These are phyloP conservation scores for Oryza nivara DNA, from an alignment of 176 grass and related monocot species.

Conservation along the genomic window DNA sequence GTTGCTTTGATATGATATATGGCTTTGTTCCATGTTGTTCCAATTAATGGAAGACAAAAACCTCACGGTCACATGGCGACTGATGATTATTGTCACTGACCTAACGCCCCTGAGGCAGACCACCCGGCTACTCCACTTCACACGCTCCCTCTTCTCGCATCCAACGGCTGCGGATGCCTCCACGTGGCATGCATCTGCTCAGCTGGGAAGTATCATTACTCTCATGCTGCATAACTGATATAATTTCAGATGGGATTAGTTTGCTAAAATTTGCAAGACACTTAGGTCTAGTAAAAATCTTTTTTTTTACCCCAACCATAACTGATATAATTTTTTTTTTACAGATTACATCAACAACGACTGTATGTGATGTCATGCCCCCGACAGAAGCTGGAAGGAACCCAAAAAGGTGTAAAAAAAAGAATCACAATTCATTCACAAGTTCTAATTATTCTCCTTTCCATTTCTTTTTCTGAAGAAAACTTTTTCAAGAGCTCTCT, in stretches of 20 bases:
- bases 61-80: conserved; percentile 49
- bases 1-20: not conserved
- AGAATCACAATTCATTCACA: conserved; percentile 36
- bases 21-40: not conserved
- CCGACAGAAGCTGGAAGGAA: not conserved
- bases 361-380: conserved; percentile 18
- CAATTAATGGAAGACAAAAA: conserved; percentile 30
- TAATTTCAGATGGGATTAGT: not conserved
- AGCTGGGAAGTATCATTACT: no score
- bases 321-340: not conserved
- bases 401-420: conserved; percentile 36
- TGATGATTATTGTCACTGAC: conserved; percentile 15
- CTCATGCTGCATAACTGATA: not conserved
- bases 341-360: not conserved
- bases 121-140: conserved; percentile 24
- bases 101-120: conserved; percentile 45
- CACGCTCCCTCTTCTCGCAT: not conserved
- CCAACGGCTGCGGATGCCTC: not conserved
- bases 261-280: not conserved
- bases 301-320: not conserved
- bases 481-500: conserved; percentile 1
- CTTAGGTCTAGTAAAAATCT: not conserved
- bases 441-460: conserved; percentile 45
- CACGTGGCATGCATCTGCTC: not conserved
- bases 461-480: conserved; percentile 31